Evolutionary conservation across 495 filamentous ascomycete genomes (phyloP), one percentile per base, ranked within the genome.

Genomic region (Penicillium simplicissimum): DNA sequence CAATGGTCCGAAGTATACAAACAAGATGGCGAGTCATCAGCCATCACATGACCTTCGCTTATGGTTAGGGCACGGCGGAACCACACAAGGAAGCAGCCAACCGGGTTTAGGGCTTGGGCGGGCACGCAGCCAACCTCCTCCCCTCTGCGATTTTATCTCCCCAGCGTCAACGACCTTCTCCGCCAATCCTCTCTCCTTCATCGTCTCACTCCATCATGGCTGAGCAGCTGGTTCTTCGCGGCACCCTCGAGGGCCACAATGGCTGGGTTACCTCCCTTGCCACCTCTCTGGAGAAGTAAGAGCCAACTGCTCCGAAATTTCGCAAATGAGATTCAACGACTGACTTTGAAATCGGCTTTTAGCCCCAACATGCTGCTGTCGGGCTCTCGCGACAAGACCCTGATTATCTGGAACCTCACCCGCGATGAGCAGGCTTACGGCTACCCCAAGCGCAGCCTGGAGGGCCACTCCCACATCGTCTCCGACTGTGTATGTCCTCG

Each of bases 351-450:
- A 67, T 68, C 66, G 64, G 68, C 70, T 74, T 79, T 72, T 77
- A 93, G 90, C 90, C 96, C 96, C 73, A 97, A 99, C 87, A 99
- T 99, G 96, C 93, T 99, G 74, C 90, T 99, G 67, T 99, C 95
- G 61, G 93, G 86, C 71, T 90, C 86, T 80, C 92, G 95, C 79
- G 95, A 99, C 87, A 96, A 98, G 88, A 91, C 91, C 70, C 84
- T 99, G 76, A 99, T 99, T 84, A 94, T 99, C 87, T 99, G 95
- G 95, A 96, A 96, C 89, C 88, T 99, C 69, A 98, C 95, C 80
- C 94, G 95, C 80, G 95, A 99, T 79, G 95, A 98, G 81, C 87
- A 89, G 78, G 86, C 88, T 71, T 98, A 97, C 84, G 95, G 95
- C 70, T 96, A 96, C 87, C 95, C 95, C 74, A 98, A 98, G 87